A percentile compares a stretch with the other conserved stretches of the same genome.
These are phyloP conservation scores for Escallonia herrerae DNA, from an alignment of 129 eudicot species.

Conservation along the genomic window DNA sequence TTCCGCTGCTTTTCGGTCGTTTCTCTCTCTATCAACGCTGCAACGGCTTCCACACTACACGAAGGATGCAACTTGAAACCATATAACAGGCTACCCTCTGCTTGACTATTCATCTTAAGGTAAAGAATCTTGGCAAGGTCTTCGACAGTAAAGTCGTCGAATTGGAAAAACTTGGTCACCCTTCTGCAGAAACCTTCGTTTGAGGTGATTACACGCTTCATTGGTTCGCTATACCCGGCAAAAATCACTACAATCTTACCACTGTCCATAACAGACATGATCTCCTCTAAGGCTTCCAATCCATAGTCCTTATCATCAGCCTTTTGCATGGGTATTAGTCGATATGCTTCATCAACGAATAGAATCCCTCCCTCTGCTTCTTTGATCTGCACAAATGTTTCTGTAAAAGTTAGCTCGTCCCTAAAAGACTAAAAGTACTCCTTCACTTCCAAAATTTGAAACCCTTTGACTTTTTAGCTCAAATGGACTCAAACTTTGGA, in stretches of 20 bases:
- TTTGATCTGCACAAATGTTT: constrained; percentile 39
- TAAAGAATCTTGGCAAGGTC: constrained; percentile 74
- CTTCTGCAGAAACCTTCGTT: constrained; percentile 90
- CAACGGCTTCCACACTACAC: constrained; percentile 53
- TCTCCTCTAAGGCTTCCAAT: constrained; percentile 95
- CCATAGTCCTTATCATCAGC: constrained; percentile 80
- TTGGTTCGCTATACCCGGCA: constrained; percentile 81
- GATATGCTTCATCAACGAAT: constrained; percentile 94
- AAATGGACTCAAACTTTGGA: too few species aligned
- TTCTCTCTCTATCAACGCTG: constrained; percentile 51
- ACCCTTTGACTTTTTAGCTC: too few species aligned
- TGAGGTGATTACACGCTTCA: constrained; percentile 77
- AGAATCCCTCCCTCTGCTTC: constrained; percentile 90
- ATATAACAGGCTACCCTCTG: constrained; percentile 51
- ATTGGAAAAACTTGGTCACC: constrained; percentile 82
- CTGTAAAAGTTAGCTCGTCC: too few species aligned
- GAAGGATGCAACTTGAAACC: constrained; percentile 73
- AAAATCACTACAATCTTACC: constrained; percentile 73
- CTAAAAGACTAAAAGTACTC: too few species aligned
- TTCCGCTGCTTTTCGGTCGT: constrained; percentile 64
- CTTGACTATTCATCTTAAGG: constrained; percentile 57
- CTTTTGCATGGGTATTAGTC: constrained; percentile 64
- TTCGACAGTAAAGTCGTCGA: constrained; percentile 55
- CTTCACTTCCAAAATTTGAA: too few species aligned
- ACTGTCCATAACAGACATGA: constrained; percentile 85